Evolutionary conservation across 129 eudicot genomes (phyloP).

Genomic region (Rutidosis leptorrhynchoides): DNA sequence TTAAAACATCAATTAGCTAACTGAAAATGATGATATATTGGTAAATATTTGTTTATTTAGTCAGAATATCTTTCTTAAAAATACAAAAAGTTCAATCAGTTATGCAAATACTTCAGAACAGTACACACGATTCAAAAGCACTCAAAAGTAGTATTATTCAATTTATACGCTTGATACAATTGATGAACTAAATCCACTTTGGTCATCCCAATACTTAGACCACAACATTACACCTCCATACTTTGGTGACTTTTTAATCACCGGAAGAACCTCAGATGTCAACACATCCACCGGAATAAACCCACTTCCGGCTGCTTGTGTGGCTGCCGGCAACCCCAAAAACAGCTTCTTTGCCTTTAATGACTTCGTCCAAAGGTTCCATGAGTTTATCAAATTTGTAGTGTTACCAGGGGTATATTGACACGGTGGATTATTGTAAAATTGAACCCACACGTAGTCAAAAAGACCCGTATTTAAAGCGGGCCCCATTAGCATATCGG

Average conservation of each 20-base stretch:
- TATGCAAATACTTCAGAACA: neutral
- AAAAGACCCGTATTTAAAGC: conserved; percentile 48
- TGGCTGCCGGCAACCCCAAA: conserved; percentile 73
- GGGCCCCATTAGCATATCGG: conserved; percentile 38
- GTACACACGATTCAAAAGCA: conserved; percentile 7
- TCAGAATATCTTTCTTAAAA: neutral
- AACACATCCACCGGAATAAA: conserved; percentile 54
- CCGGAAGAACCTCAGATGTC: conserved; percentile 48
- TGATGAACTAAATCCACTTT: conserved; percentile 52
- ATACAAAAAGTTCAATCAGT: neutral
- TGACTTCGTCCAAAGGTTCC: conserved; percentile 57
- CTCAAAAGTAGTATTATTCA: conserved; percentile 2
- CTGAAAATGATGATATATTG: neutral
- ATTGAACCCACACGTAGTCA: conserved; percentile 76
- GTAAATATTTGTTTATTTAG: neutral
- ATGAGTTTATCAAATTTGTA: conserved; percentile 35
- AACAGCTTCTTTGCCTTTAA: conserved; percentile 37
- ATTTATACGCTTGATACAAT: conserved; percentile 39
- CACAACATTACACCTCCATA: conserved; percentile 88
- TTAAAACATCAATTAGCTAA: neutral
- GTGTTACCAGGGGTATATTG: conserved; percentile 40
- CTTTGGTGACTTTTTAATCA: conserved; percentile 46
- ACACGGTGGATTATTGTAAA: conserved; percentile 68
- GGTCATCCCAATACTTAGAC: conserved; percentile 62
- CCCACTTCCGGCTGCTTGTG: conserved; percentile 75